These are phyloP conservation scores for Platanthera zijinensis DNA, from an alignment of 106 monocot species.

Conservation along the genomic window DNA sequence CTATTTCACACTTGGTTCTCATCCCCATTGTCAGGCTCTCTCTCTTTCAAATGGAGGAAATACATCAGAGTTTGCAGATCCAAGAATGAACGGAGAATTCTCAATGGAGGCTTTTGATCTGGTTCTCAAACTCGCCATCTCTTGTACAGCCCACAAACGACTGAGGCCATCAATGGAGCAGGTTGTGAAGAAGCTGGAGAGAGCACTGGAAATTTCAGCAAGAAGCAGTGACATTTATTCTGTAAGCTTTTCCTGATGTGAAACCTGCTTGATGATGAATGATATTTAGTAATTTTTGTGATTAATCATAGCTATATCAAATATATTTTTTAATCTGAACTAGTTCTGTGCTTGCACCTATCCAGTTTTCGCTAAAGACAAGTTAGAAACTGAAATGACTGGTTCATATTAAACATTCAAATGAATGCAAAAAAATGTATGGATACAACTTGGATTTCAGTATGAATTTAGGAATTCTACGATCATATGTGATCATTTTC, in stretches of 20 bases:
- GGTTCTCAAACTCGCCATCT: constrained; percentile 30
- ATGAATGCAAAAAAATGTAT: too few relatives aligned
- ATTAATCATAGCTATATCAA: too few relatives aligned
- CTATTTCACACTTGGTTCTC: neutral
- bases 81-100: constrained; percentile 29
- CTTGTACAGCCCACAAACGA: constrained; percentile 26
- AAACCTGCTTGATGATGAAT: neutral
- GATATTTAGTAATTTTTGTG: neutral
- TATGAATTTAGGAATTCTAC: too few relatives aligned
- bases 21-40: constrained; percentile 22
- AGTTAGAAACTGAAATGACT: too few relatives aligned
- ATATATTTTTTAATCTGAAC: too few relatives aligned
- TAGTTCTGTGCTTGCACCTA: too few relatives aligned
- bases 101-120: constrained; percentile 36
- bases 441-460: too few relatives aligned
- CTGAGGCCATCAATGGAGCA: constrained; percentile 40
- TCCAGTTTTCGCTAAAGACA: too few relatives aligned
- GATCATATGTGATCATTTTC: too few relatives aligned
- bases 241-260: constrained; percentile 11
- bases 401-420: too few relatives aligned
- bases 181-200: constrained; percentile 30
- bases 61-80: constrained; percentile 38
- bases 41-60: constrained; percentile 18
- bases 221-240: constrained; percentile 2
- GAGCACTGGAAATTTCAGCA: constrained; percentile 28